Percentiles rank a stretch among this genome's conserved stretches.
Conservation (phyloP, 1,139 yeast genomes). For the Yamadazyma buinensis region DNA sequence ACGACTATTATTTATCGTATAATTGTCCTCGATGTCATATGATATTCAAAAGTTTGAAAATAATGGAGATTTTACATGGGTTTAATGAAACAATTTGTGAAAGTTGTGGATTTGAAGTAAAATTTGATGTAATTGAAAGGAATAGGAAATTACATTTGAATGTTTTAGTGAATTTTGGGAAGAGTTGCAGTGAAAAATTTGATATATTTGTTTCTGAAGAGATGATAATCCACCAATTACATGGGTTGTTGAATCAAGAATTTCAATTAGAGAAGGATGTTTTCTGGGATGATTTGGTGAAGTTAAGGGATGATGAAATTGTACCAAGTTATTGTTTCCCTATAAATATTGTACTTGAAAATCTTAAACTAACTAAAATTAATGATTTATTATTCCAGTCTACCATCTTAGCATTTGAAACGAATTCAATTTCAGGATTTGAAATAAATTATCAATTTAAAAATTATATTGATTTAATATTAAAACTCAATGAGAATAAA, state of each 20-base stretch:
- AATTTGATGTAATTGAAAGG: too few species aligned
- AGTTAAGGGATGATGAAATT: slow-evolving; percentile 7
- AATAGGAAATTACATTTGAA: too few species aligned
- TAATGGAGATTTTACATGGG: slow-evolving; percentile 1
- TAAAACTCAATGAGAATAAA: neutral
- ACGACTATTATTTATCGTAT: slow-evolving; percentile 19
- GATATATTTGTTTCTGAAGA: too few species aligned
- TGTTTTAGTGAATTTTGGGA: too few species aligned
- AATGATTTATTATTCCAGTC: neutral
- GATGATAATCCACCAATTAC: neutral
- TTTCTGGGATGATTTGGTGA: slow-evolving; percentile 2
- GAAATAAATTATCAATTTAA: slow-evolving; percentile 2
- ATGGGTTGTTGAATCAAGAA: too few species aligned
- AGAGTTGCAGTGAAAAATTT: neutral
- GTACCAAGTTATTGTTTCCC: slow-evolving; percentile 18
- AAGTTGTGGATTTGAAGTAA: neutral
- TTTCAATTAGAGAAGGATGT: neutral
- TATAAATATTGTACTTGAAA: slow-evolving; percentile 7
- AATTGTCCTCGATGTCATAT: slow-evolving; percentile 17
- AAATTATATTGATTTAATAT: neutral
- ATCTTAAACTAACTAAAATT: neutral
- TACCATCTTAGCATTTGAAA: neutral
- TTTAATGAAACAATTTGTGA: neutral
- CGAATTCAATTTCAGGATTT: neutral
- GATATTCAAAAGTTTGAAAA: slow-evolving; percentile 6